Base-by-base conservation (phyloP, 176 grass and related monocot genomes). In the Phragmites australis region DNA sequence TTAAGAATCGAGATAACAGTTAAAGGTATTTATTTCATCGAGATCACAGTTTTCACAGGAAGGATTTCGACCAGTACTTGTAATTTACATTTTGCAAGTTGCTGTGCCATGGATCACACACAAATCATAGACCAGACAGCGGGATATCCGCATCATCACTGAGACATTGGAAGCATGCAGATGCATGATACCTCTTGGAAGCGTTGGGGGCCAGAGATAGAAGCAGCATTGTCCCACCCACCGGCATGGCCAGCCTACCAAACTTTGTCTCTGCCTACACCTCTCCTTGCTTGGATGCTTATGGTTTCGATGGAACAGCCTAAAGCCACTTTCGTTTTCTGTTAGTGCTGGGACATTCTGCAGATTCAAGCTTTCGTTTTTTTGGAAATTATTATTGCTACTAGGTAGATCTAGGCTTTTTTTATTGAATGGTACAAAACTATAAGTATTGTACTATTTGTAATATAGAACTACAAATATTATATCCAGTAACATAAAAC, bases 321-420 rank as follows among this genome's bases (percentile, higher is more conserved):
- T 65, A 43, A 34, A 21, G 18, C 31, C 43, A 57, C 61, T 69
- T 88, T 80, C 42, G 68, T 73, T 88, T 83, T 59, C 81, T 41
- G 57, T 29, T 49, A 9, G n/a, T n/a, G 19, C 3, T 15, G 18
- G 56, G 47, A 54, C 64, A 48, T 56, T 31, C 12, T 19, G 17
- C 2, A 47, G 41, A 40, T 31, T 48, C 66, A 56, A 14, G 2
- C 41, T 26, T 30, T 7, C 42, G 51, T 49, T 40, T 23, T 47
- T 34, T 1, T 1, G 22, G 49, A 25, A 7, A 47, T 11, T 73
- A 41, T 31, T 55, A 1, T 44, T 53, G 65, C 29, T 31, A 68
- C 50, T 10, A 11, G 65, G 32, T 45, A 49, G 70, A 69, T 30
- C 51, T 58, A 66, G 21, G 37, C 0, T 13, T 12, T 72, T 17